Evolutionary conservation across 2,329 filamentous ascomycete genomes (phyloP), one percentile per base, ranked within the genome.

Genomic region (Chrysosporium keratinophilum): DNA sequence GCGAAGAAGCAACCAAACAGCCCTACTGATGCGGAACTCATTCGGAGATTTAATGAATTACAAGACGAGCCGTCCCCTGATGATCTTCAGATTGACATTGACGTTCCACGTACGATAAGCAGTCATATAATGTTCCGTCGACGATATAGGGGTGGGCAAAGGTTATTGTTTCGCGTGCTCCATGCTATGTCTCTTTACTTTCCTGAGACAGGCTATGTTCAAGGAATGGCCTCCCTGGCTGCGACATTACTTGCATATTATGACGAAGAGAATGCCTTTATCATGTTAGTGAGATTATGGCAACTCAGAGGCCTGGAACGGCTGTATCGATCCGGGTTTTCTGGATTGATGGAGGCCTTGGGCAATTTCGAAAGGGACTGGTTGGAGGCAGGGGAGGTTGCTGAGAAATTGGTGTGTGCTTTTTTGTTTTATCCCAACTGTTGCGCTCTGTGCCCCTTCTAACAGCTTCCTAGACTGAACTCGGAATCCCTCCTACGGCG

Each of bases 241-340:
- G 91, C 91, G 0, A 97, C 93, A 0, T 75, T 98, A 17, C 80
- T 98, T 5, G 95, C 91, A 66, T 98, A 98, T 67, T 98, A 90
- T 68, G 91, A 97, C 60, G 93, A 98, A 69, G 93, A 96, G 69
- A 83, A 83, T 62, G 84, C 88, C 5, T 98, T 98, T 63, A 82
- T 97, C 46, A 97, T 98, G 93, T 74, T 97, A 52, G 90, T 94
- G n/a, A 82, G 93, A 20, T 77, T 98, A 64, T 98, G 91, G 88
- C 82, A 88, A 65, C 76, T 94, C 56, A 83, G 93, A 55, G 91
- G 93, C 1, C 76, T 98, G 11, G 87, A 90, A 61, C 79, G 83
- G 44, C 78, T 98, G 1, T 98, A 97, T 65, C 79, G 82, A 58
- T 80, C 83, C 9, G 90, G 88, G 0, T 97, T 97, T 68, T 80